A percentile compares a stretch with the other conserved stretches of the same genome.
Evolutionary conservation across 2,329 filamentous ascomycete genomes (phyloP).

Genomic region (Cladobotryum mycophilum): DNA sequence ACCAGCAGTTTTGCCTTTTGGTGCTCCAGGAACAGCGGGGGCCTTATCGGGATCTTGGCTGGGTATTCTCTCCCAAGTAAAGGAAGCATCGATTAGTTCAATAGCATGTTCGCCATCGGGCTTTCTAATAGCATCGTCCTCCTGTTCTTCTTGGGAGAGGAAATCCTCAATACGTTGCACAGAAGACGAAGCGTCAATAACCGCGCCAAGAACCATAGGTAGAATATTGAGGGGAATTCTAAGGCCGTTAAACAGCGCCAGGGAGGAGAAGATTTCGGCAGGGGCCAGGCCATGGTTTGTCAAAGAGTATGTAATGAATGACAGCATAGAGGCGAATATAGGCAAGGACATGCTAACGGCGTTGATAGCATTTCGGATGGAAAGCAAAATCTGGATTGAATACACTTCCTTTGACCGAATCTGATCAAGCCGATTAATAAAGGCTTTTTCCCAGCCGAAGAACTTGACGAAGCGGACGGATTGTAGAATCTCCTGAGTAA

Average conservation of each 20-base stretch:
- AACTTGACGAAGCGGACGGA: slow-evolving; percentile 94
- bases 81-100: slow-evolving; percentile 64
- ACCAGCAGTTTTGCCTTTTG: slow-evolving; percentile 35
- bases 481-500: slow-evolving; percentile 88
- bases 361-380: slow-evolving; percentile 79
- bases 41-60: slow-evolving; percentile 44
- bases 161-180: slow-evolving; percentile 83
- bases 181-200: slow-evolving; percentile 83
- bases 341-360: slow-evolving; percentile 80
- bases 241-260: slow-evolving; percentile 88
- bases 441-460: slow-evolving; percentile 91
- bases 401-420: slow-evolving; percentile 72
- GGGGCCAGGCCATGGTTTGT: slow-evolving; percentile 63
- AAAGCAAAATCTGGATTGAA: slow-evolving; percentile 76
- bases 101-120: slow-evolving; percentile 61
- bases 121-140: slow-evolving; percentile 58
- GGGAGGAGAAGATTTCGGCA: slow-evolving; percentile 81
- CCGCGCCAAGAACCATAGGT: slow-evolving; percentile 80
- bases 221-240: slow-evolving; percentile 85
- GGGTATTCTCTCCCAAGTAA: slow-evolving; percentile 77
- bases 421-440: slow-evolving; percentile 67
- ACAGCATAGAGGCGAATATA: slow-evolving; percentile 89
- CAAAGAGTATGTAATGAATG: slow-evolving; percentile 77
- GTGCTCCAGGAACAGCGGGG: slow-evolving; percentile 29
- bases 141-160: slow-evolving; percentile 74